Evolutionary conservation across 2,329 filamentous ascomycete species (phyloP).

Genomic region (Penicillium sp.): DNA sequence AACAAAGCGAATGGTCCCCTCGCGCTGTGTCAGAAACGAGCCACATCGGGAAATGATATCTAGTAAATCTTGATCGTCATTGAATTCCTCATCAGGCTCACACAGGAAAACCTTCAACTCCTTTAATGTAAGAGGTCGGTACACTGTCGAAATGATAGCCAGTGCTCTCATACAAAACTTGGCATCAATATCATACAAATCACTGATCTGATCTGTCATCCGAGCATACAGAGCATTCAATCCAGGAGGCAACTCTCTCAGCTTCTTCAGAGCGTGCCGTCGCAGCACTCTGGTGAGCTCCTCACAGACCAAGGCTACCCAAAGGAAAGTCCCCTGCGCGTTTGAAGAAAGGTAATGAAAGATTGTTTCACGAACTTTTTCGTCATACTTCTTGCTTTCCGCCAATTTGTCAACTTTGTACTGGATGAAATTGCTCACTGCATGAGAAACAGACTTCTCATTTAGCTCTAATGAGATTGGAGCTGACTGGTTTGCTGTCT

Average conservation of each 20-base stretch:
- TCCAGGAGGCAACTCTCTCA: neutral
- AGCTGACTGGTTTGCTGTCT: neutral
- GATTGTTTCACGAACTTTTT: neutral
- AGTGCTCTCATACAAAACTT: neutral
- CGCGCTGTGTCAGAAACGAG: conserved; percentile 24
- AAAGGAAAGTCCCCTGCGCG: neutral
- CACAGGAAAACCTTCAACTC: neutral
- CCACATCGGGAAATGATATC: conserved; percentile 23
- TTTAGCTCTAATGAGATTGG: conserved; percentile 32
- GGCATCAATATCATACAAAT: neutral
- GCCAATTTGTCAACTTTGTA: neutral
- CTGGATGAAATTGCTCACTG: conserved; percentile 12
- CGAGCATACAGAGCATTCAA: neutral
- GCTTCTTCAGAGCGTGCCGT: neutral
- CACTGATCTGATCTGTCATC: neutral
- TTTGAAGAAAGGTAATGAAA: neutral
- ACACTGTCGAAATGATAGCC: neutral
- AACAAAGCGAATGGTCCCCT: conserved; percentile 21
- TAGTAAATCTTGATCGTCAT: neutral
- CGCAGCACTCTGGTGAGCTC: neutral
- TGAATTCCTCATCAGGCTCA: neutral
- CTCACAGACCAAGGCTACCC: neutral
- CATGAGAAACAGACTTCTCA: conserved; percentile 14
- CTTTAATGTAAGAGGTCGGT: neutral
- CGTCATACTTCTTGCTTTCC: neutral